Evolutionary conservation across 768 basidiomycete species (phyloP).

Genomic region (Rhizopogon vesiculosus): DNA sequence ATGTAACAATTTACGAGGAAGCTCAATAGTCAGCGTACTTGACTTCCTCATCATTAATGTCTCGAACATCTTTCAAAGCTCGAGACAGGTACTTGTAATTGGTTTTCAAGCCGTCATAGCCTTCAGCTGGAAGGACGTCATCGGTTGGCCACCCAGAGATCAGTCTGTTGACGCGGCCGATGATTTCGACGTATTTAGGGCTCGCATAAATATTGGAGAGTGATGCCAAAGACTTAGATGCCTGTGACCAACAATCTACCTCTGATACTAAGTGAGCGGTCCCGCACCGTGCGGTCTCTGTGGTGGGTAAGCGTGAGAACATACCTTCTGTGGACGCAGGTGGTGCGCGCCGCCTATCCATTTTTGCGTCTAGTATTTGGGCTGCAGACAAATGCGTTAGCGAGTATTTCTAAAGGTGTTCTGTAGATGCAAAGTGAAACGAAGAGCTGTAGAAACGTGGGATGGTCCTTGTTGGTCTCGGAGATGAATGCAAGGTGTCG

Average conservation of each 20-base stretch:
- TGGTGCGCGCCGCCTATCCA: slow-evolving; percentile 65
- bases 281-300: not conserved
- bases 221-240: slow-evolving; percentile 50
- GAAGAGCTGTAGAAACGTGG: not conserved
- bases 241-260: slow-evolving; percentile 73
- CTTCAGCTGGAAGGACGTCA: slow-evolving; percentile 63
- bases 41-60: slow-evolving; percentile 54
- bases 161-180: slow-evolving; percentile 69
- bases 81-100: slow-evolving; percentile 58
- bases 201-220: slow-evolving; percentile 52
- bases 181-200: slow-evolving; percentile 47
- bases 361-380: slow-evolving; percentile 19
- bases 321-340: slow-evolving; percentile 72
- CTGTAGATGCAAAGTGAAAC: not conserved
- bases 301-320: slow-evolving; percentile 20
- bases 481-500: not conserved
- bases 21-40: slow-evolving; percentile 39
- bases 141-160: slow-evolving; percentile 70
- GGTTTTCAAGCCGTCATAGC: slow-evolving; percentile 57
- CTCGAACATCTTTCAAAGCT: slow-evolving; percentile 60
- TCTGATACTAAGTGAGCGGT: slow-evolving; percentile 38
- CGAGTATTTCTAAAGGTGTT: not conserved
- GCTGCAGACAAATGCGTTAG: not conserved
- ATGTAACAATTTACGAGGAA: slow-evolving; percentile 5
- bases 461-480: not conserved